Conservation (phyloP, 108 stramenopile species). For the Chaetoceros tenuissimus region DNA sequence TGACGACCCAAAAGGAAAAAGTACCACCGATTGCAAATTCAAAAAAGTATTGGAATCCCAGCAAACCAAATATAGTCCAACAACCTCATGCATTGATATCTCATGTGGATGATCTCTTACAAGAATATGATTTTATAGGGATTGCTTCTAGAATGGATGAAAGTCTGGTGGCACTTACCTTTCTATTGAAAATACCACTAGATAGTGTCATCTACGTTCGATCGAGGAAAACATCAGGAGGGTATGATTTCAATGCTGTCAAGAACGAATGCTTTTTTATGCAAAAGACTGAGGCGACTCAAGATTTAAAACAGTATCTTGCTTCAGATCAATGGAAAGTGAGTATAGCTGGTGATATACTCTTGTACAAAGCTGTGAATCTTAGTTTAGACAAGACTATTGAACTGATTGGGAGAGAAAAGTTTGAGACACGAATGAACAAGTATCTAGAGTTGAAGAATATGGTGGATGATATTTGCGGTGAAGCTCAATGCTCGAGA, state of each 20-base stretch:
- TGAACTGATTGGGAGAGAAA: conserved; percentile 24
- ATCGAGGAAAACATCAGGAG: conserved; percentile 22
- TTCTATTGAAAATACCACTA: conserved; percentile 19
- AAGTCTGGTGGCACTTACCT: conserved; percentile 21
- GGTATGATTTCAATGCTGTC: conserved; percentile 18
- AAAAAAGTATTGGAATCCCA: no score
- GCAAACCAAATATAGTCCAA: no score
- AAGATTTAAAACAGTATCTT: conserved; percentile 6
- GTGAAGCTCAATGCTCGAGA: no score
- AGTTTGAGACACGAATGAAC: conserved; percentile 18
- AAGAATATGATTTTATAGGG: conserved; percentile 43
- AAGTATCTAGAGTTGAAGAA: conserved; percentile 9
- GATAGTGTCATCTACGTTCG: conserved; percentile 21
- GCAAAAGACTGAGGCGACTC: conserved; percentile 2
- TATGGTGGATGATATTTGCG: conserved; percentile 9
- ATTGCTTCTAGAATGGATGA: conserved; percentile 42
- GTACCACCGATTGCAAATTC: no score
- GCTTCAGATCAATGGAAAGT: conserved; percentile 8
- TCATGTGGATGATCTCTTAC: conserved; percentile 22
- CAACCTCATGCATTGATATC: no score
- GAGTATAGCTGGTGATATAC: conserved; percentile 27
- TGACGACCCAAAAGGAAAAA: no score
- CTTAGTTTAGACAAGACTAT: conserved; percentile 34
- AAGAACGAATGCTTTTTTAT: neutral
- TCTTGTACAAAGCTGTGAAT: conserved; percentile 25